Evolutionary conservation across 108 stramenopile species (phyloP).

Genomic region (Bacterosira constricta): DNA sequence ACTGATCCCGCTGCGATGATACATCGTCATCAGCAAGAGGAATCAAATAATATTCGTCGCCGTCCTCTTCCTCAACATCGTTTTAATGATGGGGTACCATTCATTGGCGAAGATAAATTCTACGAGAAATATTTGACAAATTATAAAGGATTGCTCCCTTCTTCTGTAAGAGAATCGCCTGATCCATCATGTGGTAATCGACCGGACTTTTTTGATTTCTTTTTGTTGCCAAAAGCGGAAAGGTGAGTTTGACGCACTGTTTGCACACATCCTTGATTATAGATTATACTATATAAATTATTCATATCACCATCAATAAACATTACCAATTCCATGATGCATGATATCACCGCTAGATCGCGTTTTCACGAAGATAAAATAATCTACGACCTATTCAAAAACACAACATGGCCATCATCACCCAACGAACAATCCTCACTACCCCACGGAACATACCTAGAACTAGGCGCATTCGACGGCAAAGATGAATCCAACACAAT

Average conservation of each 20-base stretch:
- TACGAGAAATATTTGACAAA: not conserved
- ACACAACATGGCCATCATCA: not conserved
- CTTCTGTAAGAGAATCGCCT: not conserved
- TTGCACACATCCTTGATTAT: too few relatives aligned
- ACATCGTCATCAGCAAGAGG: too few relatives aligned
- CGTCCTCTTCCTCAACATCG: not conserved
- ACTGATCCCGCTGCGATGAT: too few relatives aligned
- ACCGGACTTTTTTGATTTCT: conserved; percentile 8
- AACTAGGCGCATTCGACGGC: conserved; percentile 68
- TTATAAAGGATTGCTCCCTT: not conserved
- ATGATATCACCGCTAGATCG: not conserved
- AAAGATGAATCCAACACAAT: conserved; percentile 48
- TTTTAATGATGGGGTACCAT: not conserved
- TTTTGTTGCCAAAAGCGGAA: not conserved
- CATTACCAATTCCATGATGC: not conserved
- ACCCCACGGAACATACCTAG: conserved; percentile 49
- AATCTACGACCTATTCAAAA: conserved; percentile 12
- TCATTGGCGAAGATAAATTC: not conserved
- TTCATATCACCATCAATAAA: not conserved
- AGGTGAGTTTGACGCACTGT: not conserved
- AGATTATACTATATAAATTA: too few relatives aligned
- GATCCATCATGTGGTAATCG: not conserved
- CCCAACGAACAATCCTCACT: not conserved
- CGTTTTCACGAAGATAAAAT: conserved; percentile 15
- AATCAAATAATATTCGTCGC: too few relatives aligned